Evolutionary conservation across 345 rosid genomes (phyloP).

Genomic region (Salix brachista): DNA sequence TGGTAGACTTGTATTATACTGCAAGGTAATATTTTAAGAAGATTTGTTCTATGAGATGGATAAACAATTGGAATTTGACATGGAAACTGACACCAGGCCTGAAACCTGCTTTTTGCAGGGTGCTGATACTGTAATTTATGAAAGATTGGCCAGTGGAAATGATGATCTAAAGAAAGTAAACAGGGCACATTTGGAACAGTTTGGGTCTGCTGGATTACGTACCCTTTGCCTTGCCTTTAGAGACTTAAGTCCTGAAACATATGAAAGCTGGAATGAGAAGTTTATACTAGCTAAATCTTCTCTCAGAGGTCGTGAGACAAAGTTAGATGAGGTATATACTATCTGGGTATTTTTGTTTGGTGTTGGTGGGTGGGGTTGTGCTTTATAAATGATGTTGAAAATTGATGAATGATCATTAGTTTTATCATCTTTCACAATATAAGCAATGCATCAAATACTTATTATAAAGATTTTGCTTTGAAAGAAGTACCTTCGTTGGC

Average conservation of each 20-base stretch:
- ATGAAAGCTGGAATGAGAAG: constrained; percentile 96
- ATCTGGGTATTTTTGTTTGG: neutral
- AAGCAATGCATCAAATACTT: neutral
- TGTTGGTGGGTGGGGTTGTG: neutral
- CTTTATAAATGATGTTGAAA: neutral
- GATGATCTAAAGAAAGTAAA: constrained; percentile 68
- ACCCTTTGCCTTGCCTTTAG: constrained; percentile 95
- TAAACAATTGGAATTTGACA: constrained; percentile 1
- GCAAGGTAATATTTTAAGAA: constrained; percentile 62
- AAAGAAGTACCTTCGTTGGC: neutral
- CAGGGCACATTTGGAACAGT: constrained; percentile 85
- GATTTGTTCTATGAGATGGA: constrained; percentile 11
- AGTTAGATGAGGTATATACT: constrained; percentile 85
- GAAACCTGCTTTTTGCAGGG: constrained; percentile 57
- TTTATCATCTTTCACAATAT: neutral
- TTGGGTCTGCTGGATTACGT: constrained; percentile 94
- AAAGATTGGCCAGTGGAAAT: constrained; percentile 73
- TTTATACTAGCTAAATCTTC: constrained; percentile 96
- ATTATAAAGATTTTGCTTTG: neutral
- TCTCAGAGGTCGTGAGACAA: constrained; percentile 90
- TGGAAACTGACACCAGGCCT: constrained; percentile 31
- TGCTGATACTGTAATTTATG: constrained; percentile 93
- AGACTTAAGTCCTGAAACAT: constrained; percentile 65
- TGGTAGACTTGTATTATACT: constrained; percentile 93
- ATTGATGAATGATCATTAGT: neutral